Conservation (phyloP, 2,329 filamentous ascomycete species). For the Parastagonospora nodorum region DNA sequence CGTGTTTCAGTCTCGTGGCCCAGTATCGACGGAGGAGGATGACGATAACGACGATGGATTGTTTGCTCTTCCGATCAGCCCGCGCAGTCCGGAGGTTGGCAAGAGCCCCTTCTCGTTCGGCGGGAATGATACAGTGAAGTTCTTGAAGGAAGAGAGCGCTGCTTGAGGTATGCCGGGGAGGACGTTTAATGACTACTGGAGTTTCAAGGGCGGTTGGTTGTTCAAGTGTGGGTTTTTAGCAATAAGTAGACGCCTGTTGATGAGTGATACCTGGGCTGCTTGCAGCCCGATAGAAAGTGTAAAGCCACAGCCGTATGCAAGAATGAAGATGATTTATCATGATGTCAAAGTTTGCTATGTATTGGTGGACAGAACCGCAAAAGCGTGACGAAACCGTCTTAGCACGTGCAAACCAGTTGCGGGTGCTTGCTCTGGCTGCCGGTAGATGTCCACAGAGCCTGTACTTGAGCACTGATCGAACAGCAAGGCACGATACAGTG, state of each 20-base stretch:
- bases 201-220: neutral
- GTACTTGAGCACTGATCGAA: no score
- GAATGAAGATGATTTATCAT: neutral
- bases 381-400: no score
- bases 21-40: slow-evolving; percentile 33
- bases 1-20: slow-evolving; percentile 36
- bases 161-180: slow-evolving; percentile 19
- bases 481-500: no score
- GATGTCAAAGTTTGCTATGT: neutral
- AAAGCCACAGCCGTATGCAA: neutral
- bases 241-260: neutral
- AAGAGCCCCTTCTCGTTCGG: slow-evolving; percentile 77
- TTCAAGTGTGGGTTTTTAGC: neutral
- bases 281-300: slow-evolving; percentile 3
- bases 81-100: slow-evolving; percentile 82
- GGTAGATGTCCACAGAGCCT: no score
- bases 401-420: no score
- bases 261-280: slow-evolving; percentile 20
- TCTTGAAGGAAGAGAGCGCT: slow-evolving; percentile 34
- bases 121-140: slow-evolving; percentile 40
- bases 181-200: slow-evolving; percentile 11
- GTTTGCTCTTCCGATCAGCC: slow-evolving; percentile 86
- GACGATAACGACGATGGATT: slow-evolving; percentile 75
- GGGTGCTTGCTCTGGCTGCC: no score
- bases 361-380: no score